A percentile compares a stretch with the other conserved stretches of the same genome.
Conservation (phyloP, 306 rosid species). For the Gastrolobium bilobum region DNA sequence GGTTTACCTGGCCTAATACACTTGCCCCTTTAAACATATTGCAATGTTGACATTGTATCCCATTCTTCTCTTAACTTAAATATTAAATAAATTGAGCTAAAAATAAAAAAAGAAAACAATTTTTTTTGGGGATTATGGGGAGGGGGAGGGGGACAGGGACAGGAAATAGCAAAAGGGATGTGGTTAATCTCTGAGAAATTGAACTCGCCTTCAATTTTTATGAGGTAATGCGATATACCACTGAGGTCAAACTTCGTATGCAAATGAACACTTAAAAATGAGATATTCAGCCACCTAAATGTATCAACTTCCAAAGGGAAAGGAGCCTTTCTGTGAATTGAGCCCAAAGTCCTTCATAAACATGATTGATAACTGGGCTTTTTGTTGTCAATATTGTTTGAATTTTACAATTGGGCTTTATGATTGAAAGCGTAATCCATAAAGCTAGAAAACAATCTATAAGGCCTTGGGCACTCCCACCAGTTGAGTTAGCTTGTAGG, state of each 20-base stretch:
- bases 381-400: slow-evolving; percentile 18
- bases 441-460: slow-evolving; percentile 7
- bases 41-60: neutral
- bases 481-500: too few relatives aligned
- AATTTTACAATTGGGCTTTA: neutral
- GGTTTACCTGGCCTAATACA: too few relatives aligned
- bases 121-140: neutral
- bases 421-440: neutral
- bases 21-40: too few relatives aligned
- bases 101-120: neutral
- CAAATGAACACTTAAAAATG: neutral
- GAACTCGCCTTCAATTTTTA: neutral
- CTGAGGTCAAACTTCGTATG: neutral
- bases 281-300: neutral
- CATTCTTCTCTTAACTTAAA: neutral
- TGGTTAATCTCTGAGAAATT: neutral
- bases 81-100: neutral
- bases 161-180: neutral
- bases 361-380: neutral
- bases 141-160: neutral
- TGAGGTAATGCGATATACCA: slow-evolving; percentile 1
- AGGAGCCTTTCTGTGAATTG: neutral
- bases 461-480: too few relatives aligned
- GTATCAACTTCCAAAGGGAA: slow-evolving; percentile 1
- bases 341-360: neutral